Evolutionary conservation across 225 moss, liverwort and hornwort genomes (phyloP), one percentile per base, ranked within the genome.

Genomic region (Pleurozium schreberi): DNA sequence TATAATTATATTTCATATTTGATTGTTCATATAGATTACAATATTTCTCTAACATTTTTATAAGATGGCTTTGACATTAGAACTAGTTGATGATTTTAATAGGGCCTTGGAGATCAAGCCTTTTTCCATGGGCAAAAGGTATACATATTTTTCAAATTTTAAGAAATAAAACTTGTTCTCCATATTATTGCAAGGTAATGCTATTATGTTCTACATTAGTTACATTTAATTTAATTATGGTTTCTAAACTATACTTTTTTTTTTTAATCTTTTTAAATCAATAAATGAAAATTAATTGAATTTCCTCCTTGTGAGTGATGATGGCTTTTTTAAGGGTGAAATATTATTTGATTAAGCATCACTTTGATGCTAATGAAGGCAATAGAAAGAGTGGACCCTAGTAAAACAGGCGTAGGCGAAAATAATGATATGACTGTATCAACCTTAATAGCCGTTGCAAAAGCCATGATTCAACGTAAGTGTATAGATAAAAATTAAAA

Each of bases 21-120:
- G 9, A 8, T 64, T 55, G 2, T 28, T 61, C 3, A 58, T 45
- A 4, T 57, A 19, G 3, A 45, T 45, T 43, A 38, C 2, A 34
- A 36, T 8, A 30, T 19, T 50, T 81, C 15, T 59, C 10, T 16
- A 80, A 53, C 0, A 52, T 11, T n/a, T 61, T 71, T 4, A 11
- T 53, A 52, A 62, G 11, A 34, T 40, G 7, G 6, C 8, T 62
- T 45, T 14, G 18, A 74, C 7, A 76, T 13, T 85, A 17, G n/a
- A 34, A 81, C 11, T 45, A 27, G 4, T 75, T 84, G 31, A 31
- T 69, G 47, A 65, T 60, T 83, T 74, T 34, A 87, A 43, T 75
- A 98, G 98, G 95, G 94, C 14, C 95, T 94, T 91, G 98, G 98
- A 91, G 96, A 97, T 80, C 98, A 98, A 85, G 94, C 98, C 10